Conservation (phyloP, 202 grass and related monocot genomes). For the Panicum hallii region DNA sequence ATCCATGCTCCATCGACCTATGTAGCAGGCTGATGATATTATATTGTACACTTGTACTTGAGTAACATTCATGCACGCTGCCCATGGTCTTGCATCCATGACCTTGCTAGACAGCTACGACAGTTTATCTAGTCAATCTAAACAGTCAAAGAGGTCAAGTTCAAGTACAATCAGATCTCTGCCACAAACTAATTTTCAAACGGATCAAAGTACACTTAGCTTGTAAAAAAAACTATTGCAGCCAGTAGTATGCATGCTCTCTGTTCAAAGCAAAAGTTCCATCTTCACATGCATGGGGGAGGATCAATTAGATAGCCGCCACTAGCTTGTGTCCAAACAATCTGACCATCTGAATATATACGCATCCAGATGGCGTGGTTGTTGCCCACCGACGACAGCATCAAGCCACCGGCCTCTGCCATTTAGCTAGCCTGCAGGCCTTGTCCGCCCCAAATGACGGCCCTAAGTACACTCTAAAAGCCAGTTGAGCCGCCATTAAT, state of each 20-base stretch:
- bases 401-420: not conserved
- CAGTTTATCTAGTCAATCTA: conserved; percentile 1
- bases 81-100: not conserved
- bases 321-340: not conserved
- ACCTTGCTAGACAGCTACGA: not conserved
- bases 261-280: not conserved
- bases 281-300: conserved; percentile 18
- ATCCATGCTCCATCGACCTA: too few relatives aligned
- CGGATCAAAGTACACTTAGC: conserved; percentile 20
- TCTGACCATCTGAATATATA: too few relatives aligned
- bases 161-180: conserved; percentile 14
- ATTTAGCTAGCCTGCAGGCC: not conserved
- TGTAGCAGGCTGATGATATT: too few relatives aligned
- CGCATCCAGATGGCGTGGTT: too few relatives aligned
- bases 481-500: not conserved
- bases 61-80: conserved; percentile 7
- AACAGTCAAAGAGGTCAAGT: not conserved
- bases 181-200: conserved; percentile 28
- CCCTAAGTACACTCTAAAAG: conserved; percentile 11
- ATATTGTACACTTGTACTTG: not conserved
- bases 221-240: not conserved
- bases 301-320: not conserved
- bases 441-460: conserved; percentile 23
- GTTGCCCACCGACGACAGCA: conserved; percentile 8
- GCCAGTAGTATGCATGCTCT: not conserved